phyloP scores from a whole-genome alignment of 1,139 yeast species.

The Magnusiomyces starmeri region DNA sequence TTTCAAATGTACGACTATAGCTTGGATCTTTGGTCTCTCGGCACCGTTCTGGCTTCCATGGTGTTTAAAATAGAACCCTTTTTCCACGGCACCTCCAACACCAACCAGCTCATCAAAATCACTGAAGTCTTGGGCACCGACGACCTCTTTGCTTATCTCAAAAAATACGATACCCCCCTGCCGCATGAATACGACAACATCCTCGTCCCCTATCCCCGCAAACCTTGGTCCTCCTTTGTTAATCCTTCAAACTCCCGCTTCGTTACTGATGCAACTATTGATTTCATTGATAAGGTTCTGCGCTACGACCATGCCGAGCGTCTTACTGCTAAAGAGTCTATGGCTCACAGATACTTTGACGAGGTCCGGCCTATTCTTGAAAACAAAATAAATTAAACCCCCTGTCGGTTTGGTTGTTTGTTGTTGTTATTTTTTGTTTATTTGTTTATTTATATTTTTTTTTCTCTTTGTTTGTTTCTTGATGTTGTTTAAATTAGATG shows the following conservation, averaged over 20 bases:
- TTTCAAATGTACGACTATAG: slow-evolving; percentile 91
- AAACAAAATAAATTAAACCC: background rate
- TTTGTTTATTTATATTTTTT: too few species aligned
- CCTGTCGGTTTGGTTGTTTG: too few species aligned
- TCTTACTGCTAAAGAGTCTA: slow-evolving; percentile 89
- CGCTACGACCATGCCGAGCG: slow-evolving; percentile 94
- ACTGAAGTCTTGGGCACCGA: slow-evolving; percentile 91
- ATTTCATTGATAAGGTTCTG: slow-evolving; percentile 72
- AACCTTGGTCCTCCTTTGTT: slow-evolving; percentile 83
- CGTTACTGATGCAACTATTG: slow-evolving; percentile 65
- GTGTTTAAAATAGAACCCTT: slow-evolving; percentile 94
- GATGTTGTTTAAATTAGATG: too few species aligned
- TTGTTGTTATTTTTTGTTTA: background rate
- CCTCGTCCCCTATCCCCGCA: slow-evolving; percentile 65
- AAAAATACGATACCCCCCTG: slow-evolving; percentile 67
- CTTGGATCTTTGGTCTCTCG: slow-evolving; percentile 92
- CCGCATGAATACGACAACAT: slow-evolving; percentile 79
- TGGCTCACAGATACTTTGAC: slow-evolving; percentile 71
- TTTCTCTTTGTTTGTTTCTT: too few species aligned
- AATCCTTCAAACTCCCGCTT: slow-evolving; percentile 67
- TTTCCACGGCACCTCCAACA: slow-evolving; percentile 93
- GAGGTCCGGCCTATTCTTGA: slow-evolving; percentile 27
- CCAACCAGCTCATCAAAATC: slow-evolving; percentile 92
- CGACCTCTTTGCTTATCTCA: slow-evolving; percentile 63
- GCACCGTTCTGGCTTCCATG: slow-evolving; percentile 97